phyloP scores from a whole-genome alignment of 306 rosid species.

The Rosa multiflora region DNA sequence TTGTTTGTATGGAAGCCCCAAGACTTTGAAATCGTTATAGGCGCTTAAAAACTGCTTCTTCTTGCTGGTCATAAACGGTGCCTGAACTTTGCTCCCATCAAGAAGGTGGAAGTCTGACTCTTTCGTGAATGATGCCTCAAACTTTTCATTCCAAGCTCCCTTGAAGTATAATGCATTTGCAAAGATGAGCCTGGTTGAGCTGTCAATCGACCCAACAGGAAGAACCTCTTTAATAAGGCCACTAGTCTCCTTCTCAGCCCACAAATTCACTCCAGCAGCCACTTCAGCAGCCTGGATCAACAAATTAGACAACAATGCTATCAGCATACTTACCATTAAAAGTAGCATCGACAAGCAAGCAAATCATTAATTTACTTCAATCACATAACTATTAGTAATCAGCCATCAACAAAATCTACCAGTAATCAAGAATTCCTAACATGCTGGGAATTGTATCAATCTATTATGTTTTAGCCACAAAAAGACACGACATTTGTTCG shows the following conservation, averaged over 20 bases:
- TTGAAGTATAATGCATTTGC: conserved; percentile 82
- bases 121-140: conserved; percentile 56
- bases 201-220: conserved; percentile 54
- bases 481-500: neutral
- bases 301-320: neutral
- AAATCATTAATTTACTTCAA: neutral
- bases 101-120: conserved; percentile 61
- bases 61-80: conserved; percentile 72
- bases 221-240: conserved; percentile 68
- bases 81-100: conserved; percentile 52
- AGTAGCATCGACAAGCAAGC: neutral
- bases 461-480: neutral
- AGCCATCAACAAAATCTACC: neutral
- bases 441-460: neutral
- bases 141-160: conserved; percentile 67
- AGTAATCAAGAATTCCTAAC: neutral
- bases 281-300: conserved; percentile 60
- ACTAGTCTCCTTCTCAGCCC: conserved; percentile 71
- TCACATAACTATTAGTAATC: neutral
- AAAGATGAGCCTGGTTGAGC: conserved; percentile 52
- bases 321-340: conserved; percentile 1
- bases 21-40: conserved; percentile 64
- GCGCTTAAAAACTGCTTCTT: conserved; percentile 43
- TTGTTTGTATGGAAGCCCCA: conserved; percentile 62
- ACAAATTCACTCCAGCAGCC: conserved; percentile 56